Base-by-base conservation (phyloP, 495 filamentous ascomycete genomes). In the Lasiosphaeria hispida region DNA sequence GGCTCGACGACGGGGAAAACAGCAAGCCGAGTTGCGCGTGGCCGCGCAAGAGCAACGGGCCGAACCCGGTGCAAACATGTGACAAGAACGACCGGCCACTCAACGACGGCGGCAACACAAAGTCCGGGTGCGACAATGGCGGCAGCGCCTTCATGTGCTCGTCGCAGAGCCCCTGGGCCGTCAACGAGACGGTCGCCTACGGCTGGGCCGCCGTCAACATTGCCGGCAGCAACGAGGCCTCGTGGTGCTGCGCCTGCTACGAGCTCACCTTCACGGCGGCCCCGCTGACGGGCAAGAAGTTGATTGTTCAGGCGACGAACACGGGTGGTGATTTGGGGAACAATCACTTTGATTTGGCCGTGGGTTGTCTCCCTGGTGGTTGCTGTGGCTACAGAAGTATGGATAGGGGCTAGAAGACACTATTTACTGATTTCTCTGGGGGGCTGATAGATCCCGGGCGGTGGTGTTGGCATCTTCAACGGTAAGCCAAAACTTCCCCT, bases 221-320 rank as follows among this genome's bases (percentile, higher is more conserved):
- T 59, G 56, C 65, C 3, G 81, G 80, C 47, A 71, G 74, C 53
- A 80, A 69, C 35, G 84, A 87, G 71, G 67, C 61, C 5, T 61
- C 63, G 4, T 87, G 84, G 85, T 88, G 86, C 75, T 88, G 86
- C 67, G 75, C 80, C 57, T 88, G 86, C 69, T 89, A 87, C 69
- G 77, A 87, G 71, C 69, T 86, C 47, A 86, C 83, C 7, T 87
- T 88, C 67, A 87, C 84, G 7, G 77, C 75, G 60, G 80, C 78
- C 0, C 64, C 82, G 0, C 77, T 82, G 9, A 36, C 59, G 43
- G 78, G 85, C 57, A 81, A 87, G 78, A 80, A 81, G 72, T 80
- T 88, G 78, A 77, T 87, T 54, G 82, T 88, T 14, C 85, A 88
- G 72, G 83, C 84, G 13, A 86, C 82, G 43, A 89, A 89, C 65